phyloP scores from a whole-genome alignment of 148 eudicot species.

The Suaeda aralocaspica region DNA sequence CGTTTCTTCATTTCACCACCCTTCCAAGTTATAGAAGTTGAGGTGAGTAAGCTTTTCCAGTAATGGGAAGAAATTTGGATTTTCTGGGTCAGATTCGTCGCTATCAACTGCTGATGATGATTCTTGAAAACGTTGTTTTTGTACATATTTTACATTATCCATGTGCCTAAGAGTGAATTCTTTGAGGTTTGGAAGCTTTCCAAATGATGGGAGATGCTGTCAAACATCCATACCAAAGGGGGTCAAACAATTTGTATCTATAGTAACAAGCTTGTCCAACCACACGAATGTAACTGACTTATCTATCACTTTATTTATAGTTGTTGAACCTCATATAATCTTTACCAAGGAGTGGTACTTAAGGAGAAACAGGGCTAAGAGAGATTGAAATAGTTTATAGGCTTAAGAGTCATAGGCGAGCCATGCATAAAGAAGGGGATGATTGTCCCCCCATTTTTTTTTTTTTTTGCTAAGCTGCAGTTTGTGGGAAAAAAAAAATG shows the following conservation, averaged over 20 bases:
- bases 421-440: too few relatives aligned
- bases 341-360: too few relatives aligned
- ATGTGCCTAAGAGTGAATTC: constrained; percentile 31
- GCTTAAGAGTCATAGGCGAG: too few relatives aligned
- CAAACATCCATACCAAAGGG: constrained; percentile 42
- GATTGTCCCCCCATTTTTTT: too few relatives aligned
- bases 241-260: neutral
- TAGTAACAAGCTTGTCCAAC: neutral
- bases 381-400: too few relatives aligned
- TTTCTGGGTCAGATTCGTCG: neutral
- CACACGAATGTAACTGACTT: constrained; percentile 16
- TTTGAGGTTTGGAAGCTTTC: constrained; percentile 16
- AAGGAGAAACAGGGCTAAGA: too few relatives aligned
- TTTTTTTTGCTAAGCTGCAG: too few relatives aligned
- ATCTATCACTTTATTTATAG: too few relatives aligned
- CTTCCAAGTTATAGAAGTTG: constrained; percentile 21
- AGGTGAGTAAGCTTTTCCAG: constrained; percentile 29
- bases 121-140: neutral
- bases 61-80: constrained; percentile 4
- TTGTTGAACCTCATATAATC: too few relatives aligned
- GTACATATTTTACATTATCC: constrained; percentile 20
- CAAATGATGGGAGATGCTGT: constrained; percentile 37
- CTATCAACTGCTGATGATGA: neutral
- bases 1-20: constrained; percentile 19
- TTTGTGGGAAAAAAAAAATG: too few relatives aligned